Conservation (phyloP, 2,329 filamentous ascomycete genomes). For the Aspergillus spinulosporus region DNA sequence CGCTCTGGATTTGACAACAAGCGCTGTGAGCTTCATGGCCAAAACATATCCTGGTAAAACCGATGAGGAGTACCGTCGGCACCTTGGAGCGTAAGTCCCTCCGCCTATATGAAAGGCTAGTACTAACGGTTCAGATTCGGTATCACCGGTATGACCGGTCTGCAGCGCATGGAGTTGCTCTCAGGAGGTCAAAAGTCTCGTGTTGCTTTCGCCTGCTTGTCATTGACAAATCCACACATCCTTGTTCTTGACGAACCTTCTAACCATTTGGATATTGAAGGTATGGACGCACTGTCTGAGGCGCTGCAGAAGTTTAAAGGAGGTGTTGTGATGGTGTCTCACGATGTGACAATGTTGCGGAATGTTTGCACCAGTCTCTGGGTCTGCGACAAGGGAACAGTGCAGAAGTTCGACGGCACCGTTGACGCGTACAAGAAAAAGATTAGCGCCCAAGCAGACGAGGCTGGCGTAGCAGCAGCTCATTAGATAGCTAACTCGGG, state of each 20-base stretch:
- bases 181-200: slow-evolving; percentile 98
- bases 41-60: slow-evolving; percentile 85
- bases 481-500: slow-evolving; percentile 28
- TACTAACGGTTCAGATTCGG: slow-evolving; percentile 50
- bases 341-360: slow-evolving; percentile 98
- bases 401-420: slow-evolving; percentile 94
- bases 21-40: slow-evolving; percentile 94
- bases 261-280: slow-evolving; percentile 98
- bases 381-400: slow-evolving; percentile 92
- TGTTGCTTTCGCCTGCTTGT: slow-evolving; percentile 96
- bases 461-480: slow-evolving; percentile 69
- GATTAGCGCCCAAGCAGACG: slow-evolving; percentile 85
- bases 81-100: slow-evolving; percentile 78
- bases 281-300: slow-evolving; percentile 90
- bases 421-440: slow-evolving; percentile 98
- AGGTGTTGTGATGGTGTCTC: slow-evolving; percentile 96
- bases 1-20: slow-evolving; percentile 83
- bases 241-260: slow-evolving; percentile 97
- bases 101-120: not conserved
- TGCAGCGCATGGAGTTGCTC: slow-evolving; percentile 91
- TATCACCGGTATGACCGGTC: slow-evolving; percentile 88
- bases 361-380: slow-evolving; percentile 92
- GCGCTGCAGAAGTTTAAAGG: slow-evolving; percentile 86
- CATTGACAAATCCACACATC: slow-evolving; percentile 91
- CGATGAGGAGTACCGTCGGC: slow-evolving; percentile 94